These are phyloP conservation scores for Glomus cerebriforme DNA, from an alignment of 192 early-diverging fungal genomes.

Conservation along the genomic window DNA sequence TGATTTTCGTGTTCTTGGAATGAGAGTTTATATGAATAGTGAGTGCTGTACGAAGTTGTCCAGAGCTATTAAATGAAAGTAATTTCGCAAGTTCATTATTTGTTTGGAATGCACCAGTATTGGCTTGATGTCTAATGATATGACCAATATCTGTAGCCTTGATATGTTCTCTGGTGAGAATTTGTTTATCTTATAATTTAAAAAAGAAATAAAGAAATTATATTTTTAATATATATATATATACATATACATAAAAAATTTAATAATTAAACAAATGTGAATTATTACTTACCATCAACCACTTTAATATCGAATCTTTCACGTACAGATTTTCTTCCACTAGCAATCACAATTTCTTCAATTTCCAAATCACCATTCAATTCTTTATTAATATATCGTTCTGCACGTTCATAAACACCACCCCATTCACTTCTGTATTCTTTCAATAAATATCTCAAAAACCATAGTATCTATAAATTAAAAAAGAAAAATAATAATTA, in stretches of 20 bases:
- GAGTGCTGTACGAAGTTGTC: not conserved
- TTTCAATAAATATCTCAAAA: slow-evolving; percentile 27
- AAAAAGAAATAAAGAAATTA: not conserved
- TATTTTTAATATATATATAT: not conserved
- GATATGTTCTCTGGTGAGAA: not conserved
- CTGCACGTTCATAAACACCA: slow-evolving; percentile 18
- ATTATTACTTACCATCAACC: slow-evolving; percentile 23
- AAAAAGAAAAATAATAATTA: too few species aligned
- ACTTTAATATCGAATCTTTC: slow-evolving; percentile 19
- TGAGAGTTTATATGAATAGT: not conserved
- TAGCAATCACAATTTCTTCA: slow-evolving; percentile 11
- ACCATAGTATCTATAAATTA: slow-evolving; percentile 9
- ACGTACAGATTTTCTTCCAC: slow-evolving; percentile 18
- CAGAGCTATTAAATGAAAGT: slow-evolving; percentile 11
- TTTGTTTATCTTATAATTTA: not conserved
- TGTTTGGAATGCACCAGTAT: not conserved
- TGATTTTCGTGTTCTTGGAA: not conserved
- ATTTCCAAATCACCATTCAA: slow-evolving; percentile 20
- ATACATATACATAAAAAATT: not conserved
- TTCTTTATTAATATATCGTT: slow-evolving; percentile 23
- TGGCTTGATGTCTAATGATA: slow-evolving; percentile 1
- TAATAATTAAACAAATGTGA: not conserved
- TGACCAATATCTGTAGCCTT: not conserved
- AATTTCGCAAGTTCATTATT: slow-evolving; percentile 15
- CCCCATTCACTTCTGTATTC: slow-evolving; percentile 10